Base-by-base conservation (phyloP, 352 stramenopile genomes). In the Phytophthora lateralis region DNA sequence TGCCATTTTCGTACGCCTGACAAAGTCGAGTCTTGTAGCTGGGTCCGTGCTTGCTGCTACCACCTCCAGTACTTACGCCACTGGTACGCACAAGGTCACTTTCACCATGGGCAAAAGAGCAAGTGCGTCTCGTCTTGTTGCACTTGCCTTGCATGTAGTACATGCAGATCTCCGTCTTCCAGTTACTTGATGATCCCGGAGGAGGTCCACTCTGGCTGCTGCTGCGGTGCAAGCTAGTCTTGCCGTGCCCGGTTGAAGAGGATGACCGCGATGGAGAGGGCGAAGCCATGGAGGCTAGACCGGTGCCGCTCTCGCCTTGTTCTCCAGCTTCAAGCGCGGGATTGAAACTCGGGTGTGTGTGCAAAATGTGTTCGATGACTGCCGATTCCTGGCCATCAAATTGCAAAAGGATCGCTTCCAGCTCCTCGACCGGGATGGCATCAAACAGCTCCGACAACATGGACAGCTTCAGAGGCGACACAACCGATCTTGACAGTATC, bases 121-220 rank as follows among this genome's bases (percentile, higher is more conserved):
- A 95, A n/a, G 86, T 95, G 32, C 86, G 84, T 14, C 84, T 69
- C 18, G 84, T 95, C 67, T 93, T 95, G 71, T 95, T 95, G 75
- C 86, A 95, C 61, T 95, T 95, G 18, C 86, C 86, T 53, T 95
- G 86, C 45, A 95, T 78, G 53, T 93, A 95, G 64, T 95, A 95
- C 79, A 95, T 88, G 60, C 86, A 95, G 56, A 95, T 88, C 59
- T 95, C 86, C 14, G 86, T 95, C 68, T 95, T 95, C 86, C 86
- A 93, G 64, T 95, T 95, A 66, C 69, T 85, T 18, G 68, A 67
- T 9, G 69, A 69, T 14, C 58, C 66, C 21, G 41, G 55, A 6
- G 59, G 55, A 47, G 60, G 65, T 50, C 58, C 71, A 10, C 62
- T 63, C 21, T 55, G 58, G 17, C 51, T 75, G 21, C 60, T 69